Percentiles rank a stretch among this genome's conserved stretches.
These are phyloP conservation scores for Pyrus hybrid DNA, from an alignment of 331 rosid genomes.

Conservation along the genomic window DNA sequence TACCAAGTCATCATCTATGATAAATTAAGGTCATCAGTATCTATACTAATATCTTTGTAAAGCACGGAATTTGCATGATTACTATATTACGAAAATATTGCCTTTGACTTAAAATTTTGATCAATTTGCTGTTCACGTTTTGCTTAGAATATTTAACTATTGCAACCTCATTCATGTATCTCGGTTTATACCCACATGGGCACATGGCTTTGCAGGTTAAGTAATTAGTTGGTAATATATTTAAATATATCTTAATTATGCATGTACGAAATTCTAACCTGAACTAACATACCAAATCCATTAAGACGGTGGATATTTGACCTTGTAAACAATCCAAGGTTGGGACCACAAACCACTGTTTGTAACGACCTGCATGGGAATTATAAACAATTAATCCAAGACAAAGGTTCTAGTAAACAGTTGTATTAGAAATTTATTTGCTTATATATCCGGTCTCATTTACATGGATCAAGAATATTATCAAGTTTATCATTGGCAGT, in stretches of 20 bases:
- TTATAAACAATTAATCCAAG: neutral
- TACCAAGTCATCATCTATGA: neutral
- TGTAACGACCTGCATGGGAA: neutral
- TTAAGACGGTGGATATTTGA: neutral
- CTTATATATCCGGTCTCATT: no score
- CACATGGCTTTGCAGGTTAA: neutral
- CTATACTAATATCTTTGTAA: no score
- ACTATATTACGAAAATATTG: no score
- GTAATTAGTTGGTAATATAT: neutral
- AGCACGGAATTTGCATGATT: no score
- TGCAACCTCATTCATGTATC: neutral
- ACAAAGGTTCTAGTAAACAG: neutral
- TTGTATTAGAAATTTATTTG: neutral
- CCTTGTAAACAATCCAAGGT: neutral
- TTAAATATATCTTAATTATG: neutral
- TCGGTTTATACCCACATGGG: neutral
- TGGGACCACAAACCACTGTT: neutral
- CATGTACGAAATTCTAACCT: neutral
- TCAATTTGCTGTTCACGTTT: neutral
- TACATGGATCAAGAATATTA: no score
- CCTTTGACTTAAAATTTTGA: no score
- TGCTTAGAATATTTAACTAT: neutral
- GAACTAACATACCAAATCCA: neutral
- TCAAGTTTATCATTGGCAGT: no score
- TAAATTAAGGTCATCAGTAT: neutral